Base-by-base conservation (phyloP, 2,329 filamentous ascomycete genomes). In the Exserohilum rostratum region DNA sequence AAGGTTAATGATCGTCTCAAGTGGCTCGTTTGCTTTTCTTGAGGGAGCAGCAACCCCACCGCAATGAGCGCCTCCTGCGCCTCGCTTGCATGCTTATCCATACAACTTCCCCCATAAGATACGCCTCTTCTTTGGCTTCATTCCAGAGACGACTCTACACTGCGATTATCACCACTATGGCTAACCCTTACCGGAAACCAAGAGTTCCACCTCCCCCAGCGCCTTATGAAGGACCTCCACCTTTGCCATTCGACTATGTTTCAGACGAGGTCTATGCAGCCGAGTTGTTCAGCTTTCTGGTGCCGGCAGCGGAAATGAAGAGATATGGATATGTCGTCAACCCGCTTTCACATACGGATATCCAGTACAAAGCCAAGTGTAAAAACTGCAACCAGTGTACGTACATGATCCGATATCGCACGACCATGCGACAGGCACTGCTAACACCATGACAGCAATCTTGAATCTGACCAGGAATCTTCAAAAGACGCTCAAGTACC, bases 281-380 rank as follows among this genome's bases (percentile, higher is more conserved):
- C 6, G 47, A 42, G 22, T 33, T 55, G 20, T 25, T 17, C 7
- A 37, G 37, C 12, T 43, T 62, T 1, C 20, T 58, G 9, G 59
- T 58, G 30, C 9, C 42, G 3, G 3, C 27, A 22, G 34, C 35
- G 4, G 37, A 6, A 15, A 34, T 51, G 33, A 43, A 48, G 18
- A 60, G 48, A 44, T 46, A 64, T n/a, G 61, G 57, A 12, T 61
- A 60, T 15, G 25, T 47, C 10, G 37, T 46, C 0, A 30, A 51
- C 22, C 54, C 40, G 10, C 46, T 64, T 7, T 55, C 53, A 18
- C 47, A 48, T 10, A 50, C 46, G 17, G 57, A 62, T 6, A 44
- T 64, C 18, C 20, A 54, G 3, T 10, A 42, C 43, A 61, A 61
- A 43, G 53, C 53, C 15, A 52, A 53, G 29, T 64, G 61, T 30